phyloP scores from a whole-genome alignment of 169 alveolate species.

The Plasmodium falciparum region DNA sequence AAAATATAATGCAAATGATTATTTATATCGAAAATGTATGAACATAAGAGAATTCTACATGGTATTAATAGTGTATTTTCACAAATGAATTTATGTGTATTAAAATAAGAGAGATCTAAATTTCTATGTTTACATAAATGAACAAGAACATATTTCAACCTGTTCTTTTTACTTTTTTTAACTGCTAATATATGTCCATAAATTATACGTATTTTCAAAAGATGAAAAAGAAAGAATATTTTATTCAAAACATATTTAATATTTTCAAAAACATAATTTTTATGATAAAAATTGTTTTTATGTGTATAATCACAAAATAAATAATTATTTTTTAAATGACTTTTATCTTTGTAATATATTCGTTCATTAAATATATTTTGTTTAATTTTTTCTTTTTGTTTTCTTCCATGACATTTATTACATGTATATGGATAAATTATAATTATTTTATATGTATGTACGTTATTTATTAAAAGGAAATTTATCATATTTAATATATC shows the following conservation, averaged over 20 bases:
- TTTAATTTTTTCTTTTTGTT: background rate
- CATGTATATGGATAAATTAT: slow-evolving; percentile 57
- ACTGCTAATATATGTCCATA: slow-evolving; percentile 54
- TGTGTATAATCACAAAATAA: slow-evolving; percentile 13
- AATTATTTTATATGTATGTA: slow-evolving; percentile 27
- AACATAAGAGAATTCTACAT: slow-evolving; percentile 26
- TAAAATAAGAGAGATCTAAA: slow-evolving; percentile 6
- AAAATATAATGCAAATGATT: slow-evolving; percentile 55
- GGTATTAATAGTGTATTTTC: slow-evolving; percentile 28
- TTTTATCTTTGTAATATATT: slow-evolving; percentile 21
- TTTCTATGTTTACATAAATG: slow-evolving; percentile 42
- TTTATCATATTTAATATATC: slow-evolving; percentile 38
- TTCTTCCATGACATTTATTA: slow-evolving; percentile 23
- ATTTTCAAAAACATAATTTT: slow-evolving; percentile 24
- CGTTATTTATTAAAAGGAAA: slow-evolving; percentile 27
- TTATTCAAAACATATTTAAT: slow-evolving; percentile 28
- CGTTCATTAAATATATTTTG: slow-evolving; percentile 21
- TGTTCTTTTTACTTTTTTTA: slow-evolving; percentile 31
- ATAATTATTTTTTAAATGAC: slow-evolving; percentile 35
- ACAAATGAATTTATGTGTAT: slow-evolving; percentile 13
- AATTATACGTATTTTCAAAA: slow-evolving; percentile 51
- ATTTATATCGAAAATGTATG: slow-evolving; percentile 42
- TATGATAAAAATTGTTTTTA: slow-evolving; percentile 33
- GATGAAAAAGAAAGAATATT: slow-evolving; percentile 42
- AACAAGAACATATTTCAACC: slow-evolving; percentile 21